Conservation (phyloP, 768 basidiomycete species). For the Scleroderma bovista region DNA sequence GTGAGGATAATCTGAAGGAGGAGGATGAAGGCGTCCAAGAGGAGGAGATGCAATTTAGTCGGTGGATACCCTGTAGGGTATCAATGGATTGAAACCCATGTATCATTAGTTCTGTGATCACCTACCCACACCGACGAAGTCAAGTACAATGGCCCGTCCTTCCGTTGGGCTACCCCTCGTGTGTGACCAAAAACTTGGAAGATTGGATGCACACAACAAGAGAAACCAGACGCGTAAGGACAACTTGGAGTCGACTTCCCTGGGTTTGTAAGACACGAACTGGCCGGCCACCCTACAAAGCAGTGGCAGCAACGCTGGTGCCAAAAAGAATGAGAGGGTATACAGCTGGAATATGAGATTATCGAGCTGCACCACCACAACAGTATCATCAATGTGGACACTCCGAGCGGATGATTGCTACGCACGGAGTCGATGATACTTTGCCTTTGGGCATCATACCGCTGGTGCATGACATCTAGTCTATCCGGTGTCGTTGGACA, state of each 20-base stretch:
- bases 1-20: slow-evolving; percentile 61
- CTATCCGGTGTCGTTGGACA: slow-evolving; percentile 4
- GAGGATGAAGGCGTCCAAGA: slow-evolving; percentile 64
- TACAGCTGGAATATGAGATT: slow-evolving; percentile 66
- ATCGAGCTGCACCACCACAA: slow-evolving; percentile 48
- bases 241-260: slow-evolving; percentile 57
- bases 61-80: slow-evolving; percentile 45
- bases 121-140: slow-evolving; percentile 76
- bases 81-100: background rate
- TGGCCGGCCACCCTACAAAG: slow-evolving; percentile 50
- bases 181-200: slow-evolving; percentile 59
- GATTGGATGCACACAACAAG: slow-evolving; percentile 53
- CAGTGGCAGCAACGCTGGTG: slow-evolving; percentile 48
- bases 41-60: slow-evolving; percentile 60
- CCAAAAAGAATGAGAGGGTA: slow-evolving; percentile 70
- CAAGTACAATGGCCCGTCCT: slow-evolving; percentile 62
- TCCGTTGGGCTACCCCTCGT: slow-evolving; percentile 45
- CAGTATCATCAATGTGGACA: slow-evolving; percentile 7
- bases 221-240: slow-evolving; percentile 67
- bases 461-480: slow-evolving; percentile 52
- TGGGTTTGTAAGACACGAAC: slow-evolving; percentile 59
- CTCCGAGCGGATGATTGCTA: slow-evolving; percentile 5
- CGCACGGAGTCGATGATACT: slow-evolving; percentile 66
- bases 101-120: slow-evolving; percentile 5
- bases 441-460: slow-evolving; percentile 60